These are phyloP conservation scores for Garcileccinum viscosum DNA, from an alignment of 1,284 basidiomycete species.

Conservation along the genomic window DNA sequence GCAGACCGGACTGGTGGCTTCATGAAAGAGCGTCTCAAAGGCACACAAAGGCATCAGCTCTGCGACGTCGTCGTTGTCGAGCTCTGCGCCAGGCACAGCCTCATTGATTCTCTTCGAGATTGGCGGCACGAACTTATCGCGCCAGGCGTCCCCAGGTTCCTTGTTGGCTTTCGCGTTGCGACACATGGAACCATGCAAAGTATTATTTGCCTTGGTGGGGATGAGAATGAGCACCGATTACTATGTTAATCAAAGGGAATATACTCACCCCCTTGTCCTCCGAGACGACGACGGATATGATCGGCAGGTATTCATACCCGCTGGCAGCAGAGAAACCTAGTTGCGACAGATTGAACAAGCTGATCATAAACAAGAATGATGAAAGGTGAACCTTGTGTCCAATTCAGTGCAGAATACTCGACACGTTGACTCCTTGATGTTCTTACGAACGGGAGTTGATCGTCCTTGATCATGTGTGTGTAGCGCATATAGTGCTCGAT, in stretches of 20 bases:
- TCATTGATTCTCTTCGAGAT: conserved; percentile 69
- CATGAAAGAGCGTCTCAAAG: conserved; percentile 73
- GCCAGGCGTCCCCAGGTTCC: conserved; percentile 57
- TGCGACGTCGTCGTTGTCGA: conserved; percentile 62
- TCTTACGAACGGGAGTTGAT: conserved; percentile 69
- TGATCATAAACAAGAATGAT: too few relatives aligned
- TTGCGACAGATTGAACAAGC: too few relatives aligned
- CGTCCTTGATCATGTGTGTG: conserved; percentile 47
- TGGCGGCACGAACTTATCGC: conserved; percentile 57
- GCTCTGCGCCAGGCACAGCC: conserved; percentile 64
- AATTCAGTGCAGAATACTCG: conserved; percentile 70
- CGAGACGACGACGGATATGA: conserved; percentile 58
- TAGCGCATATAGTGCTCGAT: conserved; percentile 59
- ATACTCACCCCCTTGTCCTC: conserved; percentile 58
- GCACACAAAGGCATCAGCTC: conserved; percentile 79
- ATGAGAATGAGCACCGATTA: conserved; percentile 9
- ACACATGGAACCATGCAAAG: conserved; percentile 75
- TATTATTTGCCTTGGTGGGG: conserved; percentile 76
- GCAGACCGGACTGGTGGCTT: conserved; percentile 74
- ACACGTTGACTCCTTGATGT: conserved; percentile 69
- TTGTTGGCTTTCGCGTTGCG: conserved; percentile 58
- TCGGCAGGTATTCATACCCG: conserved; percentile 45
- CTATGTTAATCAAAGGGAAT: too few relatives aligned
- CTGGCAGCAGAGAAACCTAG: conserved; percentile 63
- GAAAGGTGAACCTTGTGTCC: conserved; percentile 61